Evolutionary conservation across 129 eudicot species (phyloP), one percentile per base, ranked within the genome.

Genomic region (Erigeron canadensis): DNA sequence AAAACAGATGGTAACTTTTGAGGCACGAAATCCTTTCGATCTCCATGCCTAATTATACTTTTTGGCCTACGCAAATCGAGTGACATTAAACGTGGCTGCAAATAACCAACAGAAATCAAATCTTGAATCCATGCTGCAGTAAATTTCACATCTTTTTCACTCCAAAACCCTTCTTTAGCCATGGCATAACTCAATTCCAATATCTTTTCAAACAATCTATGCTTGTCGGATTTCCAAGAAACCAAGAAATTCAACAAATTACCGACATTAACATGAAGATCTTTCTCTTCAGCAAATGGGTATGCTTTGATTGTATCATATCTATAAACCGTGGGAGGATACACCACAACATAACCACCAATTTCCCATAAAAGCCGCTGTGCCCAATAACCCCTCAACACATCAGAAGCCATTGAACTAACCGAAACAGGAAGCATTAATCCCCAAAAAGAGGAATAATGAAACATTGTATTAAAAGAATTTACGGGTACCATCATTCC

Each of bases 61-160:
- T 40, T 75, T 59, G 84, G 92, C 59, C 85, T 70, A 40, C 81
- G 89, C 40, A 82, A 58, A 47, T 93, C 92, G 8, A 85, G 72
- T 8, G 92, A 70, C 92, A 89, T 80, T 62, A 93, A 64, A 19
- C 91, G 87, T 72, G 98, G 98, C 72, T 92, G 98, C 70, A 86
- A 83, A 75, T 89, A 92, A 16, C 96, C 89, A 22, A 92, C 95
- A 59, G 91, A 86, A 58, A 89, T 74, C 83, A 92, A 79, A 85
- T 92, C 98, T 68, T 92, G 98, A 83, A 92, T 88, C 98, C 98
- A 92, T 10, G 98, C 96, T 69, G 91, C 98, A 0, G 96, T 92
- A 53, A 92, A 87, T 48, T 85, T 86, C 67, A 92, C 85, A 75
- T 92, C 98, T 62, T 82, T 89, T 73, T 89, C 98, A 0, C 84